Evolutionary conservation across 2,329 filamentous ascomycete species (phyloP).

Genomic region (Trichophyton simii): DNA sequence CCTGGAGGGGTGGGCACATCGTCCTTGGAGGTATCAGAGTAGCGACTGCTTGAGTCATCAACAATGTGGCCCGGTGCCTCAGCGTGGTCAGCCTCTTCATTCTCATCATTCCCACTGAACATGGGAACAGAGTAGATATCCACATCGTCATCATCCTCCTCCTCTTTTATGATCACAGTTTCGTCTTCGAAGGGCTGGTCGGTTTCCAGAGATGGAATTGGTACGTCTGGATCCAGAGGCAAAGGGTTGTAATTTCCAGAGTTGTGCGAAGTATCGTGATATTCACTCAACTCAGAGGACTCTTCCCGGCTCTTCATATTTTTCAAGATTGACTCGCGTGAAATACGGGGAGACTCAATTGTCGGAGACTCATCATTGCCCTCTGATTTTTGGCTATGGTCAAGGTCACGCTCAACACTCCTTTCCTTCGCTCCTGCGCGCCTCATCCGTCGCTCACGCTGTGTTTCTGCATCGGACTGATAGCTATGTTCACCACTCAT

Average conservation of each 20-base stretch:
- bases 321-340: conserved; percentile 81
- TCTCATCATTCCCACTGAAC: conserved; percentile 41
- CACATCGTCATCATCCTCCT: conserved; percentile 37
- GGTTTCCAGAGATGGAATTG: conserved; percentile 76
- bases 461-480: conserved; percentile 51
- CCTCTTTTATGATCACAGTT: conserved; percentile 56
- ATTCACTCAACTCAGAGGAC: conserved; percentile 40
- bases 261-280: conserved; percentile 31
- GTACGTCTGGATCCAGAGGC: conserved; percentile 71
- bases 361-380: conserved; percentile 15
- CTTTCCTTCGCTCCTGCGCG: conserved; percentile 38
- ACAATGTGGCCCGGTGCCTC: conserved; percentile 32
- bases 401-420: conserved; percentile 27
- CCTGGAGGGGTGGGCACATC: conserved; percentile 12
- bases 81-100: conserved; percentile 18
- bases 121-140: conserved; percentile 59
- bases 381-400: conserved; percentile 16
- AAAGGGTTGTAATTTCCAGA: conserved; percentile 37
- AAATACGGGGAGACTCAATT: conserved; percentile 58
- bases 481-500: conserved; percentile 60
- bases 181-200: conserved; percentile 42
- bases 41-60: conserved; percentile 46
- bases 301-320: conserved; percentile 54
- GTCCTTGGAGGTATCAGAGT: conserved; percentile 36
- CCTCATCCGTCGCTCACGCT: conserved; percentile 57